Percentiles rank a stretch among this genome's conserved stretches.
phyloP scores from a whole-genome alignment of 352 stramenopile species.

The Saprolegnia diclina region DNA sequence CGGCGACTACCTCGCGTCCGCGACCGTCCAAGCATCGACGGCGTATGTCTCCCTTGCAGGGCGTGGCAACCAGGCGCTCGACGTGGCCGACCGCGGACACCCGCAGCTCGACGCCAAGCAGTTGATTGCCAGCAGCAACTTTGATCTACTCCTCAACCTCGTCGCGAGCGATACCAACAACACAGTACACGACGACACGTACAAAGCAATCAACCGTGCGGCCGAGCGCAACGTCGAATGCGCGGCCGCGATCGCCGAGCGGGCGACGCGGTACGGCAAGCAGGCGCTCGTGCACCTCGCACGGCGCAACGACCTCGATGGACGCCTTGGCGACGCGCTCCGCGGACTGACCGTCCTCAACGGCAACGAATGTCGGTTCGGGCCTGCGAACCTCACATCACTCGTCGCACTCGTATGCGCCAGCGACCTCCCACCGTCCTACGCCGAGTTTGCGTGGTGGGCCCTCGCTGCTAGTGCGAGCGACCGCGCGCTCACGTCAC shows the following conservation, averaged over 20 bases:
- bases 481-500: conserved; percentile 31
- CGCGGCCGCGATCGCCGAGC: conserved; percentile 48
- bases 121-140: conserved; percentile 53
- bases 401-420: conserved; percentile 54
- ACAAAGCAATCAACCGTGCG: conserved; percentile 43
- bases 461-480: conserved; percentile 46
- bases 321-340: conserved; percentile 50
- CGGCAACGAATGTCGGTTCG: conserved; percentile 39
- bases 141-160: conserved; percentile 55
- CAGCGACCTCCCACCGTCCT: conserved; percentile 48
- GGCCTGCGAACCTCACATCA: conserved; percentile 59
- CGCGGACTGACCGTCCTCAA: conserved; percentile 44
- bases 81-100: neutral
- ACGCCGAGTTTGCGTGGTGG: conserved; percentile 68
- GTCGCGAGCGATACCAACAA: conserved; percentile 35
- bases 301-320: conserved; percentile 44
- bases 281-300: conserved; percentile 60
- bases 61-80: conserved; percentile 32
- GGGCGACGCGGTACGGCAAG: conserved; percentile 60
- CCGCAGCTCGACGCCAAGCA: conserved; percentile 39
- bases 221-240: conserved; percentile 45
- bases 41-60: conserved; percentile 28
- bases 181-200: conserved; percentile 46
- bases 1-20: conserved; percentile 57
- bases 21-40: conserved; percentile 50